phyloP scores from a whole-genome alignment of 148 eudicot genomes.

The Selenicereus undatus region DNA sequence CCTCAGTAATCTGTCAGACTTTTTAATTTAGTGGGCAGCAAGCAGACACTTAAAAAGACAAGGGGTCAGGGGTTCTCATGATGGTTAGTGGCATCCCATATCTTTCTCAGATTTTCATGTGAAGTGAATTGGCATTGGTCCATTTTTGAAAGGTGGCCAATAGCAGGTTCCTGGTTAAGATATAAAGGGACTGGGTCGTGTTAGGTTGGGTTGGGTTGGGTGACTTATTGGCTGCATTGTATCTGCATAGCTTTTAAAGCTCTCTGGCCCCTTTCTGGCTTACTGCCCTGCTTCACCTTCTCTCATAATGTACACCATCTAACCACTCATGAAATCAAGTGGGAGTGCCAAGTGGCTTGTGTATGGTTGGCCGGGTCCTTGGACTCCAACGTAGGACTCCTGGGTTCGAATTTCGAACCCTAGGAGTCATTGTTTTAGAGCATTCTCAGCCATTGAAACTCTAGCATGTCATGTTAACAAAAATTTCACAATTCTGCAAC shows the following conservation, averaged over 20 bases:
- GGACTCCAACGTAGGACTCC: too few species aligned
- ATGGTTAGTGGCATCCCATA: not conserved
- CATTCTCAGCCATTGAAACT: too few species aligned
- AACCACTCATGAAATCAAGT: not conserved
- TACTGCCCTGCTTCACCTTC: not conserved
- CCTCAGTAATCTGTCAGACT: not conserved
- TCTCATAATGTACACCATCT: not conserved
- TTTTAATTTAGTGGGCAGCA: not conserved
- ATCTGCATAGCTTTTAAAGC: not conserved
- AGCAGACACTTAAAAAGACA: not conserved
- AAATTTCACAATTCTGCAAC: too few species aligned
- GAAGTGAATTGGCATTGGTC: not conserved
- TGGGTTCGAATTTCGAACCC: not conserved
- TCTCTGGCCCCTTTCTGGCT: not conserved
- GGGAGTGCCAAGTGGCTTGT: not conserved
- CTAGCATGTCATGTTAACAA: too few species aligned
- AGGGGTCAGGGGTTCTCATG: slow-evolving; percentile 2
- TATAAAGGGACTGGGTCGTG: not conserved
- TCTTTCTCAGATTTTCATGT: slow-evolving; percentile 1
- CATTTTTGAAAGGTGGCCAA: slow-evolving; percentile 5
- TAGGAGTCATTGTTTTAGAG: not conserved
- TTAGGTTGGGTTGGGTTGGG: not conserved
- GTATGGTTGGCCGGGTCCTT: not conserved
- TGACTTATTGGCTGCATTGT: not conserved
- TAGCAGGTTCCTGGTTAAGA: not conserved